Base-by-base conservation (phyloP, 345 rosid genomes). In the Eucalyptus pauciflora region DNA sequence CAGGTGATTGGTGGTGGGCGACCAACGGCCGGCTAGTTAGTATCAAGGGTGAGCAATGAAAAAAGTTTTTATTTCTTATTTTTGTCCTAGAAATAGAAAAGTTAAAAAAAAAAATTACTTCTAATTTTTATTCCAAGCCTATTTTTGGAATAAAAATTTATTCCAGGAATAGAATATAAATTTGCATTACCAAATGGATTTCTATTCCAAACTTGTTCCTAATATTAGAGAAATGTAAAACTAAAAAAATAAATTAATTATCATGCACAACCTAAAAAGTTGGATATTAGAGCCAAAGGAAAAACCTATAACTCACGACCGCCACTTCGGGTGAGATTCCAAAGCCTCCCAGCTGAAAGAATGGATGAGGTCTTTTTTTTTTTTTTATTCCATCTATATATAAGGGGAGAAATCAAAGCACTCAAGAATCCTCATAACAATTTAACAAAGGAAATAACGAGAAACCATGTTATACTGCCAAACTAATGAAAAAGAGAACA, bases 291-390 rank as follows among this genome's bases (percentile, higher is more conserved):
- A 67, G 56, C 76, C 11, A 62, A 76, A 88, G 54, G n/a, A 3
- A 58, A 86, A 89, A 46, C 98, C 98, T 90, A 97, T 94, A 86
- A 95, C 98, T 37, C 98, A 88, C 98, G 96, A 48, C 98, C 97
- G 90, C 92, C 96, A 94, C 98, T 95, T 87, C 97, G 96, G 33
- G 33, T 33, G 33, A 33, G 33, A 93, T 96, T 96, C 98, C 99
- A 96, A 80, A 97, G 94, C 95, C 98, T 97, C 99, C 98, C 98
- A 96, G 93, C 60, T 10, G 10, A 56, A 54, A 56, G 27, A 56
- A 56, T 56, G 27, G 27, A 22, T 56, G 12, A 56, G 62, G 62
- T 22, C 62, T 0, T 49, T 49, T 49, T 49, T 11, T 46, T 11
- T 48, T 48, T 22, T 9, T 56, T 56, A 56, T 22, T 56, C 60